A percentile compares a stretch with the other conserved stretches of the same genome.
These are phyloP conservation scores for Lippia alba DNA, from an alignment of 305 asterid species.

Conservation along the genomic window DNA sequence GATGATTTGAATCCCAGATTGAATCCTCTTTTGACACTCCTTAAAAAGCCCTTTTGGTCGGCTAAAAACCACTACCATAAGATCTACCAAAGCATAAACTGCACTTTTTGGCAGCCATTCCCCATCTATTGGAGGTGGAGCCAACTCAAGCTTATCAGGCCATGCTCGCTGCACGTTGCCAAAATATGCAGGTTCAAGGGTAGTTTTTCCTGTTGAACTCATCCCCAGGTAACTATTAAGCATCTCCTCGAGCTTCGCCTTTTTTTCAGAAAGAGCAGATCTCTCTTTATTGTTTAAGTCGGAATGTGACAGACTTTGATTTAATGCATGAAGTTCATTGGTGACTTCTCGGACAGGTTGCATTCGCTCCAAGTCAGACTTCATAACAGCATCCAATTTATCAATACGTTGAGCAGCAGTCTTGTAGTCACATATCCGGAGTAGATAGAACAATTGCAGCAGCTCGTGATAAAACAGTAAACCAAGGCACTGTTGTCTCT, in stretches of 20 bases:
- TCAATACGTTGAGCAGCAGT: constrained; percentile 86
- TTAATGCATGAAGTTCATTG: constrained; percentile 69
- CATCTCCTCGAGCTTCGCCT: constrained; percentile 66
- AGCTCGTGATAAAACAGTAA: constrained; percentile 84
- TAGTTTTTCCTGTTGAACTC: constrained; percentile 56
- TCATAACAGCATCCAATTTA: constrained; percentile 83
- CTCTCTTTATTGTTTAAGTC: constrained; percentile 73
- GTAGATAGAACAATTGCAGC: constrained; percentile 91
- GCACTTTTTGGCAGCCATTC: constrained; percentile 99
- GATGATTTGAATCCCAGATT: constrained; percentile 79
- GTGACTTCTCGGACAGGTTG: constrained; percentile 67
- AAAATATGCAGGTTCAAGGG: constrained; percentile 88
- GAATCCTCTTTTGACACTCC: constrained; percentile 89
- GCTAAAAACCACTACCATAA: constrained; percentile 82
- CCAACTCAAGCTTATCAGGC: constrained; percentile 84
- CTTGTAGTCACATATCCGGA: constrained; percentile 93
- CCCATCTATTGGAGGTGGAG: constrained; percentile 97
- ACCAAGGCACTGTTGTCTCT: constrained; percentile 89
- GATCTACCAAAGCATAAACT: constrained; percentile 91
- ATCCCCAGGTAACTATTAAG: constrained; percentile 56
- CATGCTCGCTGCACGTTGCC: constrained; percentile 85
- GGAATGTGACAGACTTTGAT: constrained; percentile 62
- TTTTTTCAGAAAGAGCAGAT: constrained; percentile 70
- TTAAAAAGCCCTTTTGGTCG: constrained; percentile 92
- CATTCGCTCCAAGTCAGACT: constrained; percentile 77